Percentiles rank a stretch among this genome's conserved stretches.
Conservation (phyloP, 2,329 filamentous ascomycete species). For the Cladosporium oxysporum region DNA sequence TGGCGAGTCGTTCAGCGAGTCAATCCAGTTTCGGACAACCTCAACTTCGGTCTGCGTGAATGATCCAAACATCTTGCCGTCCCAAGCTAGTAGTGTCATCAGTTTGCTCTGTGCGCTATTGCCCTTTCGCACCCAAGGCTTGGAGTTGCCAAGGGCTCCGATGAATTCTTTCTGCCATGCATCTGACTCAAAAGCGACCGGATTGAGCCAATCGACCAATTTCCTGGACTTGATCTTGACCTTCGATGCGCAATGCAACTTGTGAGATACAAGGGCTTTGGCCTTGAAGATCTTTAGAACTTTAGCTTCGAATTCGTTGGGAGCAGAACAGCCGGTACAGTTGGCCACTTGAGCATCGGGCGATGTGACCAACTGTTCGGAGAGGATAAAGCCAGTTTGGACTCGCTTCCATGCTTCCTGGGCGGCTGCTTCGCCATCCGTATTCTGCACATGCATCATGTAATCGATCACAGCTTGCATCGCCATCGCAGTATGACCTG, state of each 20-base stretch:
- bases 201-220: background rate
- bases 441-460: background rate
- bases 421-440: background rate
- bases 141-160: background rate
- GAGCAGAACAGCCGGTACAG: background rate
- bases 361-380: background rate
- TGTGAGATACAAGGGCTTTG: background rate
- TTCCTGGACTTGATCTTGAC: background rate
- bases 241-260: background rate
- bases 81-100: background rate
- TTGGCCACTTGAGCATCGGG: background rate
- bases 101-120: background rate
- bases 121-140: background rate
- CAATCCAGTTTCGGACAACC: background rate
- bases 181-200: background rate
- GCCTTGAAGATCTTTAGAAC: background rate
- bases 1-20: background rate
- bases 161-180: background rate
- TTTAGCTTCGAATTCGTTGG: background rate
- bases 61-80: background rate
- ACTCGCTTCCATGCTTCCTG: background rate
- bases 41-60: background rate
- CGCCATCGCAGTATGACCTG: constrained; percentile 53
- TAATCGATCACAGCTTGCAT: constrained; percentile 33
- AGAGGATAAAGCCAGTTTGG: background rate